Evolutionary conservation across 495 filamentous ascomycete genomes (phyloP), one percentile per base, ranked within the genome.

Genomic region (Neurospora sp.): DNA sequence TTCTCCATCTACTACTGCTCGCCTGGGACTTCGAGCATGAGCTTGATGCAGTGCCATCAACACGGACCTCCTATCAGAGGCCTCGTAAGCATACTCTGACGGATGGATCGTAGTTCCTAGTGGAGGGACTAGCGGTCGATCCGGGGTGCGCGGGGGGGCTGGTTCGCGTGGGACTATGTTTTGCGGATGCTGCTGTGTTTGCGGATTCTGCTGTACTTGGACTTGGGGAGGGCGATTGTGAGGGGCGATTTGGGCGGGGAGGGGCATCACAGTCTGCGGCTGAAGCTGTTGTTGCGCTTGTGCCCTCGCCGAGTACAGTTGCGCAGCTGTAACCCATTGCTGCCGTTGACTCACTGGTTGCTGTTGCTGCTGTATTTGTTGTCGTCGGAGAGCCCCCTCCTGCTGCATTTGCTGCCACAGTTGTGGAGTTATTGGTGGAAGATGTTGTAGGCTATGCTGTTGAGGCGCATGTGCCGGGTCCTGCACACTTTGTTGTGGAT

Each of bases 21-120:
- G 84, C 16, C 83, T 77, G 1, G 89, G 89, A 72, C 88, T 90
- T 40, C 86, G 84, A 53, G 88, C 79, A 74, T 88, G 81, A 44
- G 83, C 85, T 78, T 89, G 88, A 72, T 91, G 89, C 41, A 91
- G 82, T 5, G 85, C 83, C 40, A 82, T 79, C 40, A 81, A 72
- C 38, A 84, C 70, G 39, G 89, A 83, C 76, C 83, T 84, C 7
- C 79, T 80, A 9, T 85, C 85, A 37, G 81, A 77, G 0, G 78
- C 79, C 35, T 80, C 80, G 18, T 81, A 78, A 0, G 85, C 80
- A 75, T 79, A 81, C 16, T 85, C 81, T 11, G 69, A 41, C 3
- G 75, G 74, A 1, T 73, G 44, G 11, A 82, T 79, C 20, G 53
- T 66, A 18, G 22, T 66, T 37, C 53, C 53, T 18, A 35, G 27